phyloP scores from a whole-genome alignment of 2,329 filamentous ascomycete genomes.

The Aspergillus sp. region DNA sequence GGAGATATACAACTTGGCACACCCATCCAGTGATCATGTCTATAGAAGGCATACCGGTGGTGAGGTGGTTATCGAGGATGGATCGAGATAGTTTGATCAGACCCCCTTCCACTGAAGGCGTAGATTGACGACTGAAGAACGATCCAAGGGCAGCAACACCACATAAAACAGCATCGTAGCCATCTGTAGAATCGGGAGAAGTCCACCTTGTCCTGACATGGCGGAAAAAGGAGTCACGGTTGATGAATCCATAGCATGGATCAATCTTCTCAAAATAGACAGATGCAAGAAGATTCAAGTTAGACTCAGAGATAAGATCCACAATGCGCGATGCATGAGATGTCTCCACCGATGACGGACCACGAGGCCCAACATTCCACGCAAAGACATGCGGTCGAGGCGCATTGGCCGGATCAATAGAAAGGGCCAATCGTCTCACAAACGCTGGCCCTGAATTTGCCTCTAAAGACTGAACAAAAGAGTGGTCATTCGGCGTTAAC shows the following conservation, averaged over 20 bases:
- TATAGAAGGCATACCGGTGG: constrained; percentile 16
- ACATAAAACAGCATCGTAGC: constrained; percentile 45
- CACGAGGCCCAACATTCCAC: constrained; percentile 45
- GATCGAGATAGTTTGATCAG: constrained; percentile 43
- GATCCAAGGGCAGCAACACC: constrained; percentile 51
- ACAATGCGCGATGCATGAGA: constrained; percentile 29
- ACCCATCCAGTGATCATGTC: constrained; percentile 40
- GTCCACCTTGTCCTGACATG: constrained; percentile 16
- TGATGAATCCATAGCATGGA: constrained; percentile 50
- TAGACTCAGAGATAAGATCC: constrained; percentile 41
- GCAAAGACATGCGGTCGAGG: constrained; percentile 50
- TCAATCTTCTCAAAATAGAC: constrained; percentile 51
- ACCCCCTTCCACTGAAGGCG: constrained; percentile 40
- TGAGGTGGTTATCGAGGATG: constrained; percentile 35
- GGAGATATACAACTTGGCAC: constrained; percentile 48
- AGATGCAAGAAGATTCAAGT: constrained; percentile 40
- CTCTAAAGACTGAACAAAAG: constrained; percentile 36
- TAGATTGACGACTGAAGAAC: constrained; percentile 44
- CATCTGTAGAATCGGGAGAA: constrained; percentile 15
- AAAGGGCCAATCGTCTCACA: constrained; percentile 47
- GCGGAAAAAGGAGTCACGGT: constrained; percentile 11
- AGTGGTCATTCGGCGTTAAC: constrained; percentile 2
- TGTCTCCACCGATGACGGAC: constrained; percentile 10
- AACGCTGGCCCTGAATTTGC: constrained; percentile 55
- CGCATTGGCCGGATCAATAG: constrained; percentile 48